Base-by-base conservation (phyloP, 148 eudicot genomes). In the Dysphania ambrosioides region DNA sequence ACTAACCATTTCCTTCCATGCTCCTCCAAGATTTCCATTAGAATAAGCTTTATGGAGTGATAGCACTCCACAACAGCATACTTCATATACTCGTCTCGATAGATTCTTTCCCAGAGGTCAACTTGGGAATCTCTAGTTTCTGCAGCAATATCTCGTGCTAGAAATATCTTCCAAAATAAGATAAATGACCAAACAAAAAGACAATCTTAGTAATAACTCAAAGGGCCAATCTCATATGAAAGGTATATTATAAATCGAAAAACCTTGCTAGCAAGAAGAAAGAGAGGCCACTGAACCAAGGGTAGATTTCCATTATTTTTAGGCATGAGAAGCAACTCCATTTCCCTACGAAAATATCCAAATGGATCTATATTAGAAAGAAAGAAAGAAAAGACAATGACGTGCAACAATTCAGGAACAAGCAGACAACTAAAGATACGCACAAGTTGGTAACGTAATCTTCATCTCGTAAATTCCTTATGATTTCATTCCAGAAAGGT, bases 211-310 rank as follows among this genome's bases (percentile, higher is more conserved):
- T 18, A 66, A 38, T 53, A 53, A 31, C 70, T 7, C 60, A 38
- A 19, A 58, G 19, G 57, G 5, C 1, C 2, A 73, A 21, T 23
- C 57, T 30, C 2, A 47, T 35, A 16, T 56, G 35, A 60, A 56
- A 8, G n/a, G 4, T 56, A 42, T 15, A 77, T 47, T 15, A 68
- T 36, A 66, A 60, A 42, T 60, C 18, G 23, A 51, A 67, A 40
- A 68, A 94, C 99, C 93, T 95, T 92, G 97, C 99, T 95, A 44
- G 89, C 97, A 75, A 95, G 88, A 80, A 95, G 97, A 77, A 95
- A 95, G 70, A 95, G 97, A 47, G 99, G 99, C 97, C 99, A 95
- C 85, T 95, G 99, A 73, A 95, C 92, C 86, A 95, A 82, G 51
- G 96, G 91, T 64, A 95, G 80, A 73, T 77, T 83, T 71, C 90